A percentile compares a stretch with the other conserved stretches of the same genome.
These are phyloP conservation scores for Clonostachys solani DNA, from an alignment of 2,329 filamentous ascomycete species.

Conservation along the genomic window DNA sequence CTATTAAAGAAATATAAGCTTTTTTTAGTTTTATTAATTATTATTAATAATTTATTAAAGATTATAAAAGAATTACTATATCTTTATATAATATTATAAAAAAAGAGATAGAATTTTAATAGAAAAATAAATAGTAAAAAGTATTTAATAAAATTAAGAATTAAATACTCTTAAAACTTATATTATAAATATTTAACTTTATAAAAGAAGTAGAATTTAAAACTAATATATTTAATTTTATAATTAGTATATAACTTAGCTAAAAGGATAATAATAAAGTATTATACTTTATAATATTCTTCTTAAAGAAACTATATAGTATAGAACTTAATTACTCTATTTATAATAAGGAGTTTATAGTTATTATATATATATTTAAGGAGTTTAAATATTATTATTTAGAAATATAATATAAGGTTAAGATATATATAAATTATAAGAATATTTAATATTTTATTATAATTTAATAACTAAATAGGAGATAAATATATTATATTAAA, in stretches of 20 bases:
- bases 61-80: neutral
- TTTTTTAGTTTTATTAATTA: neutral
- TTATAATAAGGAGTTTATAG: neutral
- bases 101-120: neutral
- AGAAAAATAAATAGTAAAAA: neutral
- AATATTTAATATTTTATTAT: neutral
- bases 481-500: neutral
- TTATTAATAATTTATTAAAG: neutral
- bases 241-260: neutral
- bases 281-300: neutral
- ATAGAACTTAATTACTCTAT: neutral
- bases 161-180: neutral
- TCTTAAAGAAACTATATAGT: neutral
- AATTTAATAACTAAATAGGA: neutral
- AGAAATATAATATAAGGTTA: neutral
- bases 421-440: neutral
- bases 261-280: neutral
- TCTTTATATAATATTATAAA: neutral
- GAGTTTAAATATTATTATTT: neutral
- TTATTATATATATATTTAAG: neutral
- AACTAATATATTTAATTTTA: neutral
- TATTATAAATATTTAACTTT: conserved; percentile 1
- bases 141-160: neutral
- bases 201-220: neutral
- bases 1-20: neutral